Conservation (phyloP, 306 rosid species). For the Quercus rubra region DNA sequence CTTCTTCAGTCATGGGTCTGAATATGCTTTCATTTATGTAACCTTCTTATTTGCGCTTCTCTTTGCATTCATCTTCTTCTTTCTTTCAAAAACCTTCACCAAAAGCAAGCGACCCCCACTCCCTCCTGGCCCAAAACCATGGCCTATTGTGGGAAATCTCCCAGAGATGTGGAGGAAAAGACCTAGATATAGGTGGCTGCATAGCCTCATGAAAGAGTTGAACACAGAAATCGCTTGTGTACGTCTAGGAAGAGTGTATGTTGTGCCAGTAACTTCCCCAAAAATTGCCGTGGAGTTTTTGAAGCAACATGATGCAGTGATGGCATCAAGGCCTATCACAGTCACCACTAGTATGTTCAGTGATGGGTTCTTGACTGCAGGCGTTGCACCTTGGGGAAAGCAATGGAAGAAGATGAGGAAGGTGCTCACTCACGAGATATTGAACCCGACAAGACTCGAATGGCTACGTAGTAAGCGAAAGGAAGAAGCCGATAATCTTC, state of each 20-base stretch:
- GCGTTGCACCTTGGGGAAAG: conserved; percentile 15
- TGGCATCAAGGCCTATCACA: conserved; percentile 37
- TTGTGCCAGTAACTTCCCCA: conserved; percentile 34
- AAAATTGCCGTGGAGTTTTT: conserved; percentile 33
- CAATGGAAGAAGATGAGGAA: conserved; percentile 41
- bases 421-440: conserved; percentile 1
- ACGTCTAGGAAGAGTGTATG: conserved; percentile 36
- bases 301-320: conserved; percentile 34
- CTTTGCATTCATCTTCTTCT: background rate
- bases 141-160: conserved; percentile 40
- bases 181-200: conserved; percentile 31
- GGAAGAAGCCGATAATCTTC: conserved; percentile 36
- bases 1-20: background rate
- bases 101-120: background rate
- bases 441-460: conserved; percentile 1
- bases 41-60: background rate
- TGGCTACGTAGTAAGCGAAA: conserved; percentile 36
- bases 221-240: conserved; percentile 45
- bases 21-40: background rate
- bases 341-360: conserved; percentile 5
- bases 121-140: conserved; percentile 42
- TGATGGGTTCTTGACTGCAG: conserved; percentile 4
- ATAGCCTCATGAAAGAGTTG: conserved; percentile 23
- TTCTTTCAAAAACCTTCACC: background rate
- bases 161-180: conserved; percentile 36